These are phyloP conservation scores for Epichloe scottii DNA, from an alignment of 2,329 filamentous ascomycete species.

Conservation along the genomic window DNA sequence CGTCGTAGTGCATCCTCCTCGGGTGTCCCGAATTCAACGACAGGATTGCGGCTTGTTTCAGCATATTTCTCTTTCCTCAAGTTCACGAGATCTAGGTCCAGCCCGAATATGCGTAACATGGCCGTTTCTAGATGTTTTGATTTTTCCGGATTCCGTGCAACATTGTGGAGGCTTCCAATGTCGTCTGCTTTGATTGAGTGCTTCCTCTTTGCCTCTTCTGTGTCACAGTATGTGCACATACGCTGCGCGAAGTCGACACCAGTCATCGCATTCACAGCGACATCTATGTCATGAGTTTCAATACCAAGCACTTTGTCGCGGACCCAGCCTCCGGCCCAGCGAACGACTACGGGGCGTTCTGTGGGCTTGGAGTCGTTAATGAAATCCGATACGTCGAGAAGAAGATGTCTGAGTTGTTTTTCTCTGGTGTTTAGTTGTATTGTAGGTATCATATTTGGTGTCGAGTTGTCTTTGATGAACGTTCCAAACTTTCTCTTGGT, in stretches of 20 bases:
- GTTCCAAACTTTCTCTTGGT: slow-evolving; percentile 3
- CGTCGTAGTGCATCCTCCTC: slow-evolving; percentile 79
- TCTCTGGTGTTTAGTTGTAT: slow-evolving; percentile 57
- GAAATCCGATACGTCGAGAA: slow-evolving; percentile 69
- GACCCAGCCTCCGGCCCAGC: slow-evolving; percentile 81
- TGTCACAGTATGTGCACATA: slow-evolving; percentile 55
- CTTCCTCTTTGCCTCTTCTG: neutral
- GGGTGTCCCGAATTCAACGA: slow-evolving; percentile 70
- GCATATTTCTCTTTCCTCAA: slow-evolving; percentile 83
- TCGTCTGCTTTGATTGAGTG: slow-evolving; percentile 3
- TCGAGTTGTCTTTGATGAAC: slow-evolving; percentile 12
- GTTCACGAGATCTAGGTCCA: slow-evolving; percentile 66
- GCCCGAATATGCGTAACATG: slow-evolving; percentile 7
- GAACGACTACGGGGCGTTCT: slow-evolving; percentile 47
- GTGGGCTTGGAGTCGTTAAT: slow-evolving; percentile 34
- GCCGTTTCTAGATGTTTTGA: slow-evolving; percentile 11
- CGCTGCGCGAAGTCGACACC: slow-evolving; percentile 61
- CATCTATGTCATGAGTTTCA: slow-evolving; percentile 69
- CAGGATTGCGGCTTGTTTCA: slow-evolving; percentile 37
- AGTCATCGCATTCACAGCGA: slow-evolving; percentile 77
- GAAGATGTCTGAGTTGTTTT: slow-evolving; percentile 56
- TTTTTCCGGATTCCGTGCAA: slow-evolving; percentile 8
- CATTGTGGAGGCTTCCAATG: slow-evolving; percentile 6
- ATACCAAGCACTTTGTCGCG: slow-evolving; percentile 68
- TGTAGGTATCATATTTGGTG: slow-evolving; percentile 10